Evolutionary conservation across 2,329 filamentous ascomycete genomes (phyloP), one percentile per base, ranked within the genome.

Genomic region (Colletotrichum theobromicola): DNA sequence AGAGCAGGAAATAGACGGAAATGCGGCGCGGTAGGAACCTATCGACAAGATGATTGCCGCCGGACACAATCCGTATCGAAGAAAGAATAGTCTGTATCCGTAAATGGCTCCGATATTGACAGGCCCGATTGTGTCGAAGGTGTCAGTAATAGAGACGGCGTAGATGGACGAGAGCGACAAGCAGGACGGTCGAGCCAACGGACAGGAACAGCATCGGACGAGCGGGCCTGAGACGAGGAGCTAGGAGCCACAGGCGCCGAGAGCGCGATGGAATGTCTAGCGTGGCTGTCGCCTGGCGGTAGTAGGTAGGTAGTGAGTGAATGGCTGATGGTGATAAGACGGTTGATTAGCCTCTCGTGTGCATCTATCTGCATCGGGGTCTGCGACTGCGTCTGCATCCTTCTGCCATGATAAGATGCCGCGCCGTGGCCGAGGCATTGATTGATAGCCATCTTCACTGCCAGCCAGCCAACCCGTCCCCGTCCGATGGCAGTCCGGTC

Each of bases 351-450:
- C 69, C 55, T 35, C 21, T 58, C 46, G 32, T 63, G 16, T 26
- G 35, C n/a, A 8, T 15, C n/a, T 61, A 8, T 15, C n/a, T 61
- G 60, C 34, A 26, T 24, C 50, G 57, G 65, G 9, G 32, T 21
- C 57, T 60, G 57, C 53, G 32, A 34, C 28, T 21, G 35, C n/a
- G 7, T 10, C 53, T 67, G 65, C 10, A 70, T 58, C 58, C 34
- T 55, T 35, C 66, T 73, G 60, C 67, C 28, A 53, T 35, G 71
- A 74, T 65, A 70, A 74, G 67, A 60, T 70, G 37, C 35, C 60
- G 50, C 12, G 66, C 58, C 50, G 53, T 46, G 50, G 65, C 37
- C 58, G 46, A 42, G 24, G 70, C 42, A 68, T 34, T 50, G 61
- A 7, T 55, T 50, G 42, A 7, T 55, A 21, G 42, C n/a, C 42